Conservation (phyloP, 768 basidiomycete species). For the Pisolithus tinctorius region DNA sequence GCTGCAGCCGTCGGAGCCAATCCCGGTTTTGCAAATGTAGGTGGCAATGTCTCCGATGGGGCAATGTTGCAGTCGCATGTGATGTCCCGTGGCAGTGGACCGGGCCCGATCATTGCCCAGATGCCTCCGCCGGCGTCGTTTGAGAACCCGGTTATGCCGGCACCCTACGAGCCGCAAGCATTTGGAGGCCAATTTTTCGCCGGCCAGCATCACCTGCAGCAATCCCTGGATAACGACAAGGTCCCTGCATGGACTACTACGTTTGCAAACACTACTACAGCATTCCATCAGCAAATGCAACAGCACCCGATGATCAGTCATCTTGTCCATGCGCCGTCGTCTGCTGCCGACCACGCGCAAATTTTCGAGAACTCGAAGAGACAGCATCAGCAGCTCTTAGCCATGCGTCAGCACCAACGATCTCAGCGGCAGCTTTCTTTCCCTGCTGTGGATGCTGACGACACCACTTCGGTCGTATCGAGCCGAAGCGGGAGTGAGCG, state of each 20-base stretch:
- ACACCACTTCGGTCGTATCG: slow-evolving; percentile 33
- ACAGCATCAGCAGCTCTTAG: slow-evolving; percentile 24
- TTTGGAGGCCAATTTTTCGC: slow-evolving; percentile 17
- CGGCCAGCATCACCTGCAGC: slow-evolving; percentile 13
- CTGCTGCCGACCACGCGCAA: slow-evolving; percentile 13
- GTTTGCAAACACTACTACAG: slow-evolving; percentile 15
- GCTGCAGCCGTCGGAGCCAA: slow-evolving; percentile 14
- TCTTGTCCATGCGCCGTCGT: slow-evolving; percentile 9
- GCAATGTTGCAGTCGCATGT: slow-evolving; percentile 9
- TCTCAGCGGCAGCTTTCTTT: slow-evolving; percentile 17
- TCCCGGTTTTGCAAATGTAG: slow-evolving; percentile 1
- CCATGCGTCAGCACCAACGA: slow-evolving; percentile 23
- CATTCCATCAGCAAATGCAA: slow-evolving; percentile 37
- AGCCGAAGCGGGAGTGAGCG: slow-evolving; percentile 23
- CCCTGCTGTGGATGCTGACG: slow-evolving; percentile 30
- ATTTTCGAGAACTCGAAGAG: slow-evolving; percentile 19
- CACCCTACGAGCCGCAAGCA: slow-evolving; percentile 36
- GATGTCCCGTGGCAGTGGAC: slow-evolving; percentile 15
- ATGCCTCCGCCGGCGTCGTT: slow-evolving; percentile 36
- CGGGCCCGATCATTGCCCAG: slow-evolving; percentile 40
- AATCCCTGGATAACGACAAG: slow-evolving; percentile 21
- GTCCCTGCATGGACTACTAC: slow-evolving; percentile 25
- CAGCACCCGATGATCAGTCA: slow-evolving; percentile 11
- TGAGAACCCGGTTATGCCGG: slow-evolving; percentile 47
- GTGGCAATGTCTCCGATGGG: neutral